Evolutionary conservation across 257 asterid genomes (phyloP), one percentile per base, ranked within the genome.

Genomic region (Solanum megistacrolobum): DNA sequence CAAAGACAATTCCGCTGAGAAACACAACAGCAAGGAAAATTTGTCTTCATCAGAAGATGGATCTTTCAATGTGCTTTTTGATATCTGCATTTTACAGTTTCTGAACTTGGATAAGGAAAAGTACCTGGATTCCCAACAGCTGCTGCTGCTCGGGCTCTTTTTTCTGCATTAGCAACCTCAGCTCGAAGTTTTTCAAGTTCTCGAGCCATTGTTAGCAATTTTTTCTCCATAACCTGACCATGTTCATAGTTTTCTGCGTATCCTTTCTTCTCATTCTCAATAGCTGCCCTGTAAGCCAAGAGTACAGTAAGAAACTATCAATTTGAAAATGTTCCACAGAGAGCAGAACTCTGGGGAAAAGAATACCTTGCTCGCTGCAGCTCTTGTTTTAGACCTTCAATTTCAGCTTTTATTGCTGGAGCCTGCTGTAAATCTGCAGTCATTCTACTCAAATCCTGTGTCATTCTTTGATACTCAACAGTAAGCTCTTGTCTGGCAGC

Each of bases 161-260:
- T 96, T 88, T 97, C 98, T 58, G 96, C 98, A 91, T 92, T 95
- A 84, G 98, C 96, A 95, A 96, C 91, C 94, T 96, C 98, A 18
- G 98, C 98, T 87, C 98, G 94, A 88, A 97, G 98, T 89, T 94
- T 97, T 89, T 97, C 99, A 95, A 95, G 89, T 92, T 97, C 99
- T 76, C 98, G 89, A 18, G 96, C 95, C 98, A 97, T 94, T 62
- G 98, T 74, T 60, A 95, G 87, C 75, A 97, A 92, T 85, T 97
- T 97, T 90, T 90, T 93, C 95, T 97, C 97, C 99, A 97, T 97
- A 71, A 88, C 89, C 92, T 94, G 94, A 71, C 99, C 98, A 89
- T 96, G 97, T 60, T 97, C 99, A 89, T 93, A 94, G 94, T 96
- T 97, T 86, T 96, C 98, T 6, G 97, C 93, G 90, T 94, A 95